These are phyloP conservation scores for Dryas alaskensis DNA, from an alignment of 306 rosid genomes.

Conservation along the genomic window DNA sequence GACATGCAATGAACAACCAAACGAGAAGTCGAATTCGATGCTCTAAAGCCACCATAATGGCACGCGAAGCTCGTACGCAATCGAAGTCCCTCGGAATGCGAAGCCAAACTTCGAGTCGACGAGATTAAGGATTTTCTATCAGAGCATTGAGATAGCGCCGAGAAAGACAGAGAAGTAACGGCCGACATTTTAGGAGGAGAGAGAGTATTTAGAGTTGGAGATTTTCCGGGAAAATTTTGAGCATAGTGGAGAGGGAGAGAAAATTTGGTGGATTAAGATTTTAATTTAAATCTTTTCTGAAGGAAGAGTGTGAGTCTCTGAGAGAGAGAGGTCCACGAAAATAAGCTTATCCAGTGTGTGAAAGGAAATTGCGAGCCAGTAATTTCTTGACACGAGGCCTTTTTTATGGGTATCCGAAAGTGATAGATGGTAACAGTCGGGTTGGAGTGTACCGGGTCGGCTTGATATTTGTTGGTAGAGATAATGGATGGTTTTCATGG, in stretches of 20 bases:
- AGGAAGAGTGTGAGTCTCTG: constrained; percentile 20
- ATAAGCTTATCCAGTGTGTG: constrained; percentile 67
- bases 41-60: constrained; percentile 35
- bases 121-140: constrained; percentile 38
- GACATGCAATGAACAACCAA: constrained; percentile 70
- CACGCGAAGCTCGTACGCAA: constrained; percentile 37
- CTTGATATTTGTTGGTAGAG: neutral
- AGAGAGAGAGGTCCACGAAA: constrained; percentile 34
- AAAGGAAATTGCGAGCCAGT: constrained; percentile 26
- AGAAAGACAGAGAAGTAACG: constrained; percentile 62
- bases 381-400: constrained; percentile 36
- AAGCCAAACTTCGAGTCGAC: constrained; percentile 45
- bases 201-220: constrained; percentile 15
- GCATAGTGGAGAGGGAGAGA: constrained; percentile 32
- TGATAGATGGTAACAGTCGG: neutral
- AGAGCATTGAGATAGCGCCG: constrained; percentile 50
- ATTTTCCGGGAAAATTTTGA: constrained; percentile 30
- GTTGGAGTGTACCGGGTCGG: neutral
- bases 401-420: neutral
- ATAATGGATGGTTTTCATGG: too few relatives aligned
- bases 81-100: constrained; percentile 40
- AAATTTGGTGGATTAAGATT: constrained; percentile 19
- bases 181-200: constrained; percentile 52
- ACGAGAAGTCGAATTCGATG: constrained; percentile 39
- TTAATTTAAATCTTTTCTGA: constrained; percentile 9